These are phyloP conservation scores for Guadua angustifolia DNA, from an alignment of 176 grass and related monocot genomes.

Conservation along the genomic window DNA sequence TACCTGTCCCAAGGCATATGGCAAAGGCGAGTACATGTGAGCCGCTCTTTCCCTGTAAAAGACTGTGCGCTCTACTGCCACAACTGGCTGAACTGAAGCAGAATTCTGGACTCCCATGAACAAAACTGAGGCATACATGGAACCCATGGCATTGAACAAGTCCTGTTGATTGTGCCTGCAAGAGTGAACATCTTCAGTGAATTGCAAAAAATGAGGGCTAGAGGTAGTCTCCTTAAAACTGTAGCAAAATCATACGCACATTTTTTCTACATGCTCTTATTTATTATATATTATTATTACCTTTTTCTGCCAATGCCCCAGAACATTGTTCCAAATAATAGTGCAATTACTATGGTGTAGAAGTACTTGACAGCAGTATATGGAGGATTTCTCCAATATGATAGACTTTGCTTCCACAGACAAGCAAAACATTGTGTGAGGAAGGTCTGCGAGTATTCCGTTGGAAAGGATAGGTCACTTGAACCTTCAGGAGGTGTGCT, in stretches of 20 bases:
- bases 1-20: conserved; percentile 86
- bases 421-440: conserved; percentile 74
- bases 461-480: conserved; percentile 72
- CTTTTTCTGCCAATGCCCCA: conserved; percentile 73
- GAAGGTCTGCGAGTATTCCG: conserved; percentile 70
- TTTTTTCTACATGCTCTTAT: conserved; percentile 13
- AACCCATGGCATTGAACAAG: conserved; percentile 88
- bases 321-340: conserved; percentile 88
- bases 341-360: conserved; percentile 69
- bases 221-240: not conserved
- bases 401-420: conserved; percentile 83
- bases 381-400: conserved; percentile 96
- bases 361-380: conserved; percentile 82
- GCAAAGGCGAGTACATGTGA: conserved; percentile 84
- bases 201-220: not conserved
- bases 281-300: conserved; percentile 47
- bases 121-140: conserved; percentile 79
- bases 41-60: conserved; percentile 87
- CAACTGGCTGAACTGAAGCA: conserved; percentile 69
- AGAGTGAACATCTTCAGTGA: conserved; percentile 15
- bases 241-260: not conserved
- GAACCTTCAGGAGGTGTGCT: conserved; percentile 65
- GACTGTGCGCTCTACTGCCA: conserved; percentile 73
- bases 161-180: conserved; percentile 70
- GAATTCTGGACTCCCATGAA: conserved; percentile 80